Evolutionary conservation across 2,329 filamentous ascomycete genomes (phyloP).

Genomic region (Colletotrichum liriopes): DNA sequence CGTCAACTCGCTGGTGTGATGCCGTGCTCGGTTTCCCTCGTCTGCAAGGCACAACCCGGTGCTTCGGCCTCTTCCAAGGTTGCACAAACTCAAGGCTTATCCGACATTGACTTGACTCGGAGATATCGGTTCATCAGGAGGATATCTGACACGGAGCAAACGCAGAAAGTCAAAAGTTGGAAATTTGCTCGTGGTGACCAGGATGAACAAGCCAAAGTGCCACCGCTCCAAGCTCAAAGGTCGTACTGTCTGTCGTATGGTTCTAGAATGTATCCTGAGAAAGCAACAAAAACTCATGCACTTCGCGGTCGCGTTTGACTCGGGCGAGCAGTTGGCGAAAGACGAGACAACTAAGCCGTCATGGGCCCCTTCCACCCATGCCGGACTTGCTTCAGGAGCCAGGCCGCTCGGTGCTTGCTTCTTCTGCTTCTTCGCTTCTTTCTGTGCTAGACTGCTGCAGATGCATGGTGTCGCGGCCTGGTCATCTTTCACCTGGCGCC

Average conservation of each 20-base stretch:
- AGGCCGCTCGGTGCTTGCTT: slow-evolving; percentile 15
- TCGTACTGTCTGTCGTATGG: not conserved
- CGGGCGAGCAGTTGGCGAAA: slow-evolving; percentile 13
- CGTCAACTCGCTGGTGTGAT: slow-evolving; percentile 6
- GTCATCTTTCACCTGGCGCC: slow-evolving; percentile 3
- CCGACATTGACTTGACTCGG: slow-evolving; percentile 19
- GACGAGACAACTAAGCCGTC: slow-evolving; percentile 18
- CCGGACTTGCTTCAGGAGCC: slow-evolving; percentile 19
- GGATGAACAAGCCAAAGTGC: slow-evolving; percentile 4
- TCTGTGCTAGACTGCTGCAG: slow-evolving; percentile 3
- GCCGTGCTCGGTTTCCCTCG: not conserved
- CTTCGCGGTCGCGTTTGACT: slow-evolving; percentile 6
- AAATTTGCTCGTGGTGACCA: slow-evolving; percentile 19
- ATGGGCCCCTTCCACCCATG: slow-evolving; percentile 1
- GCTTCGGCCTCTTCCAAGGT: not conserved
- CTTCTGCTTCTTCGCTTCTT: not conserved
- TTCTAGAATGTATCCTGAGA: not conserved
- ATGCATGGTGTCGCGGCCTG: slow-evolving; percentile 23
- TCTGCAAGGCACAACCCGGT: slow-evolving; percentile 18
- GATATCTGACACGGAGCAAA: slow-evolving; percentile 5
- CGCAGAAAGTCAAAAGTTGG: not conserved
- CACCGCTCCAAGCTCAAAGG: not conserved
- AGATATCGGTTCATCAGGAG: slow-evolving; percentile 5
- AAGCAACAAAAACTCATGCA: not conserved
- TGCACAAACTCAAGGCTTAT: slow-evolving; percentile 12